phyloP scores from a whole-genome alignment of 2,329 filamentous ascomycete genomes.

The Hypoxylon sp. region DNA sequence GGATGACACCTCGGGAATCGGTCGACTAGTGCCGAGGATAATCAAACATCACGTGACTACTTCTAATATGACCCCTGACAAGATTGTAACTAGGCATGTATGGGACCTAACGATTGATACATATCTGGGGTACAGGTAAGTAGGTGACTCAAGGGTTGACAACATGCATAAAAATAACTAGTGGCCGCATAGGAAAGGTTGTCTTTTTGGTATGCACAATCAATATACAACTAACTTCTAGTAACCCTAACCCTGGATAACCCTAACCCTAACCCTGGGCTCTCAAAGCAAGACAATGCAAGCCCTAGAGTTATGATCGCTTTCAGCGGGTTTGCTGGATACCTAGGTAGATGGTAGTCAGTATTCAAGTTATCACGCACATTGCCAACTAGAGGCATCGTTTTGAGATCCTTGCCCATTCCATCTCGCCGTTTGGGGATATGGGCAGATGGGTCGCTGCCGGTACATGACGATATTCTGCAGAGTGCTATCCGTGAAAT shows the following conservation, averaged over 20 bases:
- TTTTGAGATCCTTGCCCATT: conserved; percentile 53
- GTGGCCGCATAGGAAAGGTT: too few relatives aligned
- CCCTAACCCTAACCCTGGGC: conserved; percentile 8
- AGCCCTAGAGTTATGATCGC: neutral
- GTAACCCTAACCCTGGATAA: neutral
- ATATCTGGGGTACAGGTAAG: too few relatives aligned
- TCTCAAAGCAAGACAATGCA: neutral
- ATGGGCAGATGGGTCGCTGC: conserved; percentile 60
- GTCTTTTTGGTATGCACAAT: neutral
- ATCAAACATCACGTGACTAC: conserved; percentile 7
- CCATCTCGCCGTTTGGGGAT: conserved; percentile 54
- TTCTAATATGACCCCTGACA: neutral
- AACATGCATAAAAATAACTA: too few relatives aligned
- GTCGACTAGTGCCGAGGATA: neutral
- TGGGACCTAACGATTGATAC: too few relatives aligned
- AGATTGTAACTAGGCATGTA: too few relatives aligned
- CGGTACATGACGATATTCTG: conserved; percentile 56
- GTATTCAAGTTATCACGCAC: conserved; percentile 37
- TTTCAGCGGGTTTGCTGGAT: neutral
- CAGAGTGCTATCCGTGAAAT: conserved; percentile 45
- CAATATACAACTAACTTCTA: too few relatives aligned
- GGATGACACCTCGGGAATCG: neutral
- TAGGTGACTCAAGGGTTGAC: too few relatives aligned
- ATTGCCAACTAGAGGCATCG: conserved; percentile 54
- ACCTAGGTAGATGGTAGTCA: neutral